Percentiles rank a stretch among this genome's conserved stretches.
Evolutionary conservation across 257 asterid species (phyloP).

Genomic region (Fraxinus anomala): DNA sequence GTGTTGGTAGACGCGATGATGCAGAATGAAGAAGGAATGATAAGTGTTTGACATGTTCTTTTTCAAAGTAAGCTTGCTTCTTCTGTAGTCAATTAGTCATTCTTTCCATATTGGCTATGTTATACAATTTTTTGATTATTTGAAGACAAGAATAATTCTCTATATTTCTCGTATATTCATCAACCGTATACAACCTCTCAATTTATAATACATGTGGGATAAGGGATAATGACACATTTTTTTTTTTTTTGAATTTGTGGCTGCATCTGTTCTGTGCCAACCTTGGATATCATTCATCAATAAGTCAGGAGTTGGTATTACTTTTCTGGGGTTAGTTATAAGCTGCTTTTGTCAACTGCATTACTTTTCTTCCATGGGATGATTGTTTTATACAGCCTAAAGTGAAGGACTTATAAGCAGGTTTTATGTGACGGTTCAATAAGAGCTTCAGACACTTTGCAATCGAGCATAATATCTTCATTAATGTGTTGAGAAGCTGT

Average conservation of each 20-base stretch:
- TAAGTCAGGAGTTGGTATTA: neutral
- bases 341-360: neutral
- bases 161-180: no score
- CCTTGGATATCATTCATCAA: no score
- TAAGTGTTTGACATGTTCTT: conserved; percentile 1
- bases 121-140: neutral
- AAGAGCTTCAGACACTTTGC: neutral
- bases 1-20: conserved; percentile 1
- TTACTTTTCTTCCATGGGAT: neutral
- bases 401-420: neutral
- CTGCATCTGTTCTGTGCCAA: neutral
- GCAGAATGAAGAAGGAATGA: neutral
- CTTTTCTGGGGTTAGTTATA: conserved; percentile 1
- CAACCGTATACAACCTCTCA: no score
- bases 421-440: conserved; percentile 8
- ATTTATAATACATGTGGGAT: no score
- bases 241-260: neutral
- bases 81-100: neutral
- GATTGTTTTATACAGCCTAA: neutral
- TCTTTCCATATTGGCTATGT: neutral
- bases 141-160: no score
- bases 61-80: conserved; percentile 1
- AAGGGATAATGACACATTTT: neutral
- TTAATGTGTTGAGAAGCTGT: conserved; percentile 18
- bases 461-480: conserved; percentile 13